These are phyloP conservation scores for Ochromonadaceae sp. DNA, from an alignment of 352 stramenopile species.

Conservation along the genomic window DNA sequence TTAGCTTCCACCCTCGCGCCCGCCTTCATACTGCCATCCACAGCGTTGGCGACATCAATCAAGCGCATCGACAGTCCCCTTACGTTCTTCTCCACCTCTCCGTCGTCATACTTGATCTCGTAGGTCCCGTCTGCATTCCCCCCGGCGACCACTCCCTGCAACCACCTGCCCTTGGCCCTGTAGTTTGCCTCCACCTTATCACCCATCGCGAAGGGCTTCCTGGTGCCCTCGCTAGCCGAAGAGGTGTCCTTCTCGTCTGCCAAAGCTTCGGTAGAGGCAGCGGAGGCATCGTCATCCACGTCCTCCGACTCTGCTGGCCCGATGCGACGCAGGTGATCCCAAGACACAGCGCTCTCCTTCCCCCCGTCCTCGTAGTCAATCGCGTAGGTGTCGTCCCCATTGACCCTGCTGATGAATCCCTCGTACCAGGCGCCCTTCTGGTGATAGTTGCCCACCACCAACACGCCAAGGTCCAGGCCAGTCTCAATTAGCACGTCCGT, in stretches of 20 bases:
- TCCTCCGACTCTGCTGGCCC: no score
- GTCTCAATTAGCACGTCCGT: no score
- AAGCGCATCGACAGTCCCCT: constrained; percentile 19
- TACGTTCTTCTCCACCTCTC: constrained; percentile 39
- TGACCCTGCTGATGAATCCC: constrained; percentile 42
- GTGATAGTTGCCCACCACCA: no score
- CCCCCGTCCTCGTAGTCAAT: constrained; percentile 54
- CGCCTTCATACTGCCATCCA: constrained; percentile 24
- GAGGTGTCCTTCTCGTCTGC: no score
- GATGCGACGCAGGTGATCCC: no score
- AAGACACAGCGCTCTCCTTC: constrained; percentile 42
- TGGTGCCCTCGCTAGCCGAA: neutral
- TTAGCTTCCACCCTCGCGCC: constrained; percentile 36
- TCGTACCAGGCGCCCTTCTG: no score
- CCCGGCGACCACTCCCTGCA: constrained; percentile 40
- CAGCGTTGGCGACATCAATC: neutral
- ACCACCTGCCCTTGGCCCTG: constrained; percentile 43
- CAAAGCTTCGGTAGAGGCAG: no score
- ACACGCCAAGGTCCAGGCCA: no score
- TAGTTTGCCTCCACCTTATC: constrained; percentile 42
- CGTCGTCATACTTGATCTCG: constrained; percentile 44
- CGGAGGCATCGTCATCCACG: no score
- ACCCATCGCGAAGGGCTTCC: constrained; percentile 30
- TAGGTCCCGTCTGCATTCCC: constrained; percentile 45
- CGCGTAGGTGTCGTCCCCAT: constrained; percentile 39